phyloP scores from a whole-genome alignment of 2,329 filamentous ascomycete genomes.

The Fusarium albosuccineum region DNA sequence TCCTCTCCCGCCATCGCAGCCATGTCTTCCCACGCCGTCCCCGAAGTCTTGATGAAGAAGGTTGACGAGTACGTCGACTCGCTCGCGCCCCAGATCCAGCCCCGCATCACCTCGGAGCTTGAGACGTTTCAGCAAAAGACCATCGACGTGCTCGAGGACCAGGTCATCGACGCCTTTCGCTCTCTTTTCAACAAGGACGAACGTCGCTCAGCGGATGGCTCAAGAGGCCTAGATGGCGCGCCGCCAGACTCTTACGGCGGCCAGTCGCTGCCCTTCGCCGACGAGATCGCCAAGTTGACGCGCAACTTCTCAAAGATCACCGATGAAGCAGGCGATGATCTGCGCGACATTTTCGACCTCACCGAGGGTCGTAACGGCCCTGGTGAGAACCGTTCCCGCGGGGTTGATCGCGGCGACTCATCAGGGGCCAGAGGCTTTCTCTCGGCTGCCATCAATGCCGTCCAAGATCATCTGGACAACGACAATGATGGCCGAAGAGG shows the following conservation, averaged over 20 bases:
- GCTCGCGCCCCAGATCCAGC: slow-evolving; percentile 60
- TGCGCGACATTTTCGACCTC: slow-evolving; percentile 59
- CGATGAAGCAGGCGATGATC: slow-evolving; percentile 57
- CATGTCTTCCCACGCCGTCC: slow-evolving; percentile 56
- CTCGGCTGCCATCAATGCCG: slow-evolving; percentile 56
- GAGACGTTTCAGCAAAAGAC: slow-evolving; percentile 60
- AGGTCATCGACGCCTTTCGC: slow-evolving; percentile 60
- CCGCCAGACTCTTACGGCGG: slow-evolving; percentile 57
- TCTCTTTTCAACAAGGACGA: slow-evolving; percentile 57
- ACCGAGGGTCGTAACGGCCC: slow-evolving; percentile 50
- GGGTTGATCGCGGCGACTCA: slow-evolving; percentile 42
- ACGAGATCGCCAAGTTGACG: slow-evolving; percentile 58
- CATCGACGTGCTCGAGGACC: slow-evolving; percentile 60
- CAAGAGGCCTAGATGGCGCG: slow-evolving; percentile 48
- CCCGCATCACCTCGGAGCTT: slow-evolving; percentile 59
- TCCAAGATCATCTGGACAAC: slow-evolving; percentile 57
- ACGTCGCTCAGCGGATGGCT: slow-evolving; percentile 23
- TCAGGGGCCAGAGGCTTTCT: slow-evolving; percentile 54
- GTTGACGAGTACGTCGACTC: slow-evolving; percentile 63
- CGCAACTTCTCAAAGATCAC: slow-evolving; percentile 56
- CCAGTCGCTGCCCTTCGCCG: slow-evolving; percentile 59
- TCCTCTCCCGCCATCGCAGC: neutral
- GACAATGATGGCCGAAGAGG: slow-evolving; percentile 46
- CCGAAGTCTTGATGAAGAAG: slow-evolving; percentile 59
- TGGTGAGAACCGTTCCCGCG: slow-evolving; percentile 46